phyloP scores from a whole-genome alignment of 345 rosid species.

The Euphorbia pulcherrima region DNA sequence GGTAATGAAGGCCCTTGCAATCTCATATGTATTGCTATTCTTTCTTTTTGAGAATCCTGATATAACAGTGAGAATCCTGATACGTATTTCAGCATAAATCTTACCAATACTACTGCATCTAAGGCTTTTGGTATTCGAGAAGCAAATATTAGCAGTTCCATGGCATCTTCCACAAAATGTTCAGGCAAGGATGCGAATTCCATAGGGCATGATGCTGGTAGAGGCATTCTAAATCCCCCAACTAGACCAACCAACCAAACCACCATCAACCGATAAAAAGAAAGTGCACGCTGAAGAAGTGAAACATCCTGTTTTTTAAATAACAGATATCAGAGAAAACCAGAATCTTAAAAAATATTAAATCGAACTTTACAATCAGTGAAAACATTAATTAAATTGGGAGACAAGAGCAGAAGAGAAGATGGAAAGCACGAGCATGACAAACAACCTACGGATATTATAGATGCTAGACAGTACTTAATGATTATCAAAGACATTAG shows the following conservation, averaged over 20 bases:
- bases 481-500: background rate
- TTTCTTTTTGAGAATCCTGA: too few species aligned
- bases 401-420: too few species aligned
- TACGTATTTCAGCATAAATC: too few species aligned
- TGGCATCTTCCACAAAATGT: constrained; percentile 98
- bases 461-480: background rate
- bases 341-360: background rate
- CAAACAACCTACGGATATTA: background rate
- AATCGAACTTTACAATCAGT: background rate
- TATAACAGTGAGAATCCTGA: too few species aligned
- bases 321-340: background rate
- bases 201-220: constrained; percentile 78
- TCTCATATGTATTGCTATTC: background rate
- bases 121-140: constrained; percentile 86
- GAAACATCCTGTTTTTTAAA: constrained; percentile 56
- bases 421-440: too few species aligned
- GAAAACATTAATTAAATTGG: too few species aligned
- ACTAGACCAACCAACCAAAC: constrained; percentile 85
- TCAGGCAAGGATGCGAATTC: constrained; percentile 95
- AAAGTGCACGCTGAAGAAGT: constrained; percentile 73
- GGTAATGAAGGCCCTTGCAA: background rate
- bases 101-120: constrained; percentile 80
- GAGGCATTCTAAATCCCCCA: constrained; percentile 96
- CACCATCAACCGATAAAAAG: constrained; percentile 82
- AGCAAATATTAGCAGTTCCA: constrained; percentile 92